Conservation (phyloP, 768 basidiomycete species). For the Russula virescens region DNA sequence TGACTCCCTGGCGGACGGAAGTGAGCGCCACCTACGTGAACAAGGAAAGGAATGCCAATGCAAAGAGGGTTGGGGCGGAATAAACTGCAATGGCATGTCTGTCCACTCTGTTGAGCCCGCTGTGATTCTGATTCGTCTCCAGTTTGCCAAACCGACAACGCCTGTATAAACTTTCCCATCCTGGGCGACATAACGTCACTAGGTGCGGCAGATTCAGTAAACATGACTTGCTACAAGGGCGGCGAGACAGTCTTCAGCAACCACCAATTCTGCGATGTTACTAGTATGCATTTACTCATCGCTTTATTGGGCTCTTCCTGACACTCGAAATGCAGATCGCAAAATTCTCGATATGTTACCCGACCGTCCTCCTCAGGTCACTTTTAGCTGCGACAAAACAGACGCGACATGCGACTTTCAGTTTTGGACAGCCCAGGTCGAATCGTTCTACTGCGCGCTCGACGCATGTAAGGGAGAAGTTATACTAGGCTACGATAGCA, state of each 20-base stretch:
- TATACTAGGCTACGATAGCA: slow-evolving; percentile 52
- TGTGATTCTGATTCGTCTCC: slow-evolving; percentile 4
- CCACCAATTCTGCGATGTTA: slow-evolving; percentile 98
- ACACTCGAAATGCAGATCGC: slow-evolving; percentile 51
- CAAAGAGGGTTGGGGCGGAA: slow-evolving; percentile 90
- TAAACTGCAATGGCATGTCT: slow-evolving; percentile 90
- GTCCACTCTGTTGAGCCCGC: neutral
- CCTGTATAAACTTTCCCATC: slow-evolving; percentile 77
- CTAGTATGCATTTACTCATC: slow-evolving; percentile 54
- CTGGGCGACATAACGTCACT: slow-evolving; percentile 36
- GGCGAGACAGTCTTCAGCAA: slow-evolving; percentile 93
- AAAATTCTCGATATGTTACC: slow-evolving; percentile 96
- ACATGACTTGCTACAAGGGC: slow-evolving; percentile 93
- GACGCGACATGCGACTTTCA: slow-evolving; percentile 81
- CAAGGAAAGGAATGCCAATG: slow-evolving; percentile 77
- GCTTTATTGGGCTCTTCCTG: neutral
- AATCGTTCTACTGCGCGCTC: slow-evolving; percentile 93
- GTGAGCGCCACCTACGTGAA: slow-evolving; percentile 73
- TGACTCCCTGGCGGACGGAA: slow-evolving; percentile 89
- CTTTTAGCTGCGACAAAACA: slow-evolving; percentile 78
- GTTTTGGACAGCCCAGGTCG: slow-evolving; percentile 94
- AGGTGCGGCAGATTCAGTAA: slow-evolving; percentile 39
- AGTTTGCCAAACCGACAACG: slow-evolving; percentile 83
- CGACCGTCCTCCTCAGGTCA: slow-evolving; percentile 88
- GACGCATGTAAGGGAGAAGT: slow-evolving; percentile 54